Conservation (phyloP, 257 asterid genomes). For the Solanum arcanum region DNA sequence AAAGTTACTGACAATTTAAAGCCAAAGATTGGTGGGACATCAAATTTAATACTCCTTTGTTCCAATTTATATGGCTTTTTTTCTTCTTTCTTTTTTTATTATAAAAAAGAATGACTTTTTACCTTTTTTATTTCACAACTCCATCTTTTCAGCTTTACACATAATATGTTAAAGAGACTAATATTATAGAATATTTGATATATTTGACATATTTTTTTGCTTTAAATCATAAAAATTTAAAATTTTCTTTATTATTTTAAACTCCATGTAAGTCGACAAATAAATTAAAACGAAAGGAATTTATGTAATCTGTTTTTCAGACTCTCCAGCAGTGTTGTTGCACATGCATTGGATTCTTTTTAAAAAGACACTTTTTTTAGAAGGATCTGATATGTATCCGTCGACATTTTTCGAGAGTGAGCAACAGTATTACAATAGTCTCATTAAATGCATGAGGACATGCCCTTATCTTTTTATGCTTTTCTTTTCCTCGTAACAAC, state of each 20-base stretch:
- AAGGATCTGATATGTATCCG: neutral
- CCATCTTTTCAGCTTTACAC: too few species aligned
- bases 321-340: too few species aligned
- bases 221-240: neutral
- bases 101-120: too few species aligned
- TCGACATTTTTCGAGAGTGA: too few species aligned
- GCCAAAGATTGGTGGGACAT: neutral
- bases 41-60: neutral
- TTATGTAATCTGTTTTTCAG: neutral
- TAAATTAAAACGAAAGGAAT: neutral
- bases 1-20: neutral
- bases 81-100: too few species aligned
- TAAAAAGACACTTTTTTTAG: too few species aligned
- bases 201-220: neutral
- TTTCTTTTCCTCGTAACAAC: neutral
- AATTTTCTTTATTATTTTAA: neutral
- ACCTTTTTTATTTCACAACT: too few species aligned
- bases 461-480: neutral
- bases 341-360: too few species aligned
- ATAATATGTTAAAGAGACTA: too few species aligned
- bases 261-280: neutral
- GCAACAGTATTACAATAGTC: neutral
- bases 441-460: neutral
- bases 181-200: neutral
- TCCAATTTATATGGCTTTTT: neutral